Conservation (phyloP, 2,329 filamentous ascomycete genomes). For the Colletotrichum theobromicola region DNA sequence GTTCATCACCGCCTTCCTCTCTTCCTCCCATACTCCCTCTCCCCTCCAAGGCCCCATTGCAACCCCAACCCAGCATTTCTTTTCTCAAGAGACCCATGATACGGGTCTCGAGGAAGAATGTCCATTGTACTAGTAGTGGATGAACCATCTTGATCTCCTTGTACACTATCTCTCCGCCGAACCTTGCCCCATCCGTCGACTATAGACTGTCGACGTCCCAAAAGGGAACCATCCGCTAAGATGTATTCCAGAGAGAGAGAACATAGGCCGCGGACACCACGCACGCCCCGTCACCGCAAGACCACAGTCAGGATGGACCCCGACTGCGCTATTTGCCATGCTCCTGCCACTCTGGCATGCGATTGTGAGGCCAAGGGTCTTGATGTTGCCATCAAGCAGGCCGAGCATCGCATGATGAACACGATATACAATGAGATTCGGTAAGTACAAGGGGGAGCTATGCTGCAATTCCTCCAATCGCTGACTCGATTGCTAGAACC, state of each 20-base stretch:
- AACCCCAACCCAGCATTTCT: constrained; percentile 21
- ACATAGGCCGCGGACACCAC: constrained; percentile 20
- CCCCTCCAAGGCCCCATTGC: constrained; percentile 22
- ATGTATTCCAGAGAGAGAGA: constrained; percentile 54
- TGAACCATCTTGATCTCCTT: constrained; percentile 27
- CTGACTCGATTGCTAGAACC: constrained; percentile 43
- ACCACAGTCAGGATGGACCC: constrained; percentile 68
- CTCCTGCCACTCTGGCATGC: constrained; percentile 62
- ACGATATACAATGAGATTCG: constrained; percentile 67
- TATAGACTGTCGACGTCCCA: constrained; percentile 23
- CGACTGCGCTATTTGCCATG: constrained; percentile 71
- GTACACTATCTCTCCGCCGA: constrained; percentile 31
- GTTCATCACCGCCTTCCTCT: constrained; percentile 20
- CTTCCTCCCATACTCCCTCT: constrained; percentile 24
- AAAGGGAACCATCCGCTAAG: constrained; percentile 41
- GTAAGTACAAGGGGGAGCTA: constrained; percentile 42
- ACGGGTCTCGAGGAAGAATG: constrained; percentile 36
- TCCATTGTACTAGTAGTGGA: constrained; percentile 20
- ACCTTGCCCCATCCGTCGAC: not conserved
- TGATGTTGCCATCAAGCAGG: constrained; percentile 66
- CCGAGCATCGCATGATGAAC: constrained; percentile 68
- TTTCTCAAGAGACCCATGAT: constrained; percentile 37
- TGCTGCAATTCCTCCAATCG: constrained; percentile 6
- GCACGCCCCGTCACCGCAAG: constrained; percentile 38
- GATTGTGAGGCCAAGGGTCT: constrained; percentile 72